phyloP scores from a whole-genome alignment of 768 basidiomycete species.

The Phanerochaete sordida region DNA sequence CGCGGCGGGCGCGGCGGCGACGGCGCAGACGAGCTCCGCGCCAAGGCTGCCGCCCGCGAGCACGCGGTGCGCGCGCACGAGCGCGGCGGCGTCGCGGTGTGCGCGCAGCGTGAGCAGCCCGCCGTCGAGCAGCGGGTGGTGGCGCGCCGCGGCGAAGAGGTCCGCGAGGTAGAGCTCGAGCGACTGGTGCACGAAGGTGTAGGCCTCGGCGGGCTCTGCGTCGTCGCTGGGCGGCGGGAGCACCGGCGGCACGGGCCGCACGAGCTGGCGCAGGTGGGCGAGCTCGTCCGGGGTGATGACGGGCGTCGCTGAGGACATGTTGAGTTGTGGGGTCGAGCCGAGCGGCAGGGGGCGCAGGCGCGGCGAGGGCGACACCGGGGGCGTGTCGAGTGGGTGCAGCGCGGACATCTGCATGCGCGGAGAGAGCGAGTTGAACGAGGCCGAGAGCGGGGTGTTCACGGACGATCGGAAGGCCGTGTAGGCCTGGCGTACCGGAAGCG shows the following conservation, averaged over 20 bases:
- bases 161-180: slow-evolving; percentile 68
- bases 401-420: slow-evolving; percentile 22
- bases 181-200: slow-evolving; percentile 44
- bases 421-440: slow-evolving; percentile 17
- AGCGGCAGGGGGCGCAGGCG: slow-evolving; percentile 27
- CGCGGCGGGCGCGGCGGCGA: slow-evolving; percentile 12
- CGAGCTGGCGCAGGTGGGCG: slow-evolving; percentile 25
- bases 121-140: slow-evolving; percentile 66
- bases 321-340: neutral
- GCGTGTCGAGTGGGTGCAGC: slow-evolving; percentile 8
- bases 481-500: slow-evolving; percentile 22
- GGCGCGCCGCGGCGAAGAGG: slow-evolving; percentile 69
- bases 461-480: slow-evolving; percentile 34
- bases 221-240: neutral
- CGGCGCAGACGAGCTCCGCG: slow-evolving; percentile 45
- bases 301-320: slow-evolving; percentile 20
- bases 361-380: slow-evolving; percentile 20
- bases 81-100: slow-evolving; percentile 60
- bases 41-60: slow-evolving; percentile 61
- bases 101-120: slow-evolving; percentile 61
- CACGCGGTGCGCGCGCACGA: slow-evolving; percentile 64
- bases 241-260: slow-evolving; percentile 14
- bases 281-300: slow-evolving; percentile 27
- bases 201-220: slow-evolving; percentile 13
- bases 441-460: slow-evolving; percentile 26